These are phyloP conservation scores for Coprinellus aureogranulatus DNA, from an alignment of 768 basidiomycete genomes.

Conservation along the genomic window DNA sequence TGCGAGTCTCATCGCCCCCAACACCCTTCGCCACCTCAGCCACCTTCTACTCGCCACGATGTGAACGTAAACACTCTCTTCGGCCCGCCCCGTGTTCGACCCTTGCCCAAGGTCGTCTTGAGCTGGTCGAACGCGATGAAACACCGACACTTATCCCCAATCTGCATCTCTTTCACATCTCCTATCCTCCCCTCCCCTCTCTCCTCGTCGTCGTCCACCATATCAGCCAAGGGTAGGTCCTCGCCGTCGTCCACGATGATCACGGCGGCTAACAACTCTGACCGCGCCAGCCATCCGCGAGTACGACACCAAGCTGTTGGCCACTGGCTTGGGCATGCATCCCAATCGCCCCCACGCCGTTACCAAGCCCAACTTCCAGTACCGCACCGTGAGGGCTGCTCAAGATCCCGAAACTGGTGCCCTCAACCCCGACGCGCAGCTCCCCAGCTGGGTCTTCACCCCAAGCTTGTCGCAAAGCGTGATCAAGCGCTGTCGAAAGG, in stretches of 20 bases:
- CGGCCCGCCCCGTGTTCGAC: too few relatives aligned
- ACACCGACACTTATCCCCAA: too few relatives aligned
- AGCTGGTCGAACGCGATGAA: too few relatives aligned
- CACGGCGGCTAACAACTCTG: conserved; percentile 8
- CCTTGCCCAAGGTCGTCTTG: too few relatives aligned
- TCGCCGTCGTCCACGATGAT: conserved; percentile 3
- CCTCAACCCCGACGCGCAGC: conserved; percentile 48
- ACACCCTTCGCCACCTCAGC: too few relatives aligned
- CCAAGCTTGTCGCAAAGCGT: conserved; percentile 94
- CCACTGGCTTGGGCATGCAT: conserved; percentile 87
- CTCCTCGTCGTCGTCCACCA: conserved; percentile 29
- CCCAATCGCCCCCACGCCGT: conserved; percentile 58
- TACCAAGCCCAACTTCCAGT: conserved; percentile 58
- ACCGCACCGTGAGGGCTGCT: conserved; percentile 76
- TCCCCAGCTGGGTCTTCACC: conserved; percentile 81
- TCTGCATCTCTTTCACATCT: not conserved
- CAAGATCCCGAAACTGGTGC: conserved; percentile 72
- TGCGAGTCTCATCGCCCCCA: too few relatives aligned
- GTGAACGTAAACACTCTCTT: too few relatives aligned
- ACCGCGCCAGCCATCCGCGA: conserved; percentile 69
- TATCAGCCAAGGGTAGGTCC: conserved; percentile 45
- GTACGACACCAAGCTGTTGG: conserved; percentile 97
- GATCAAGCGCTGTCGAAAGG: conserved; percentile 99
- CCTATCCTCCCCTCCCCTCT: conserved; percentile 11
- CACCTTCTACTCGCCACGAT: too few relatives aligned